Base-by-base conservation (phyloP, 306 rosid species). In the Corylus heterophylla region DNA sequence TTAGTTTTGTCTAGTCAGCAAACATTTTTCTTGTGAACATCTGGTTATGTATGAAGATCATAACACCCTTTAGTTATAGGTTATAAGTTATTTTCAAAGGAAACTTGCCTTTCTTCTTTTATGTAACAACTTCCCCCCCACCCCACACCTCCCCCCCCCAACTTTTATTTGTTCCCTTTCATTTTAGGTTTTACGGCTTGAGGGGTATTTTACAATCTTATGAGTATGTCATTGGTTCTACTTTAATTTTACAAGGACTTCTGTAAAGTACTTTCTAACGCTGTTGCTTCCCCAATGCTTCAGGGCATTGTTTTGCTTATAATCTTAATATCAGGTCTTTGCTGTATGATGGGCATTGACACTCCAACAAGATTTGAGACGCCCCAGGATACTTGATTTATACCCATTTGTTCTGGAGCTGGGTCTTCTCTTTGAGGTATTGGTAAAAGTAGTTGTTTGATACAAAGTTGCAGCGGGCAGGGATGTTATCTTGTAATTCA, bases 321-420 rank as follows among this genome's bases (percentile, higher is more conserved):
- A 83, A 95, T 93, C 84, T 82, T 95, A 83, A 81, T 95, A 83
- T 90, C 96, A 12, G 99, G 99, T 69, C 93, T 93, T 78, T 91
- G 99, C 89, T 95, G 97, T 81, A 95, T 93, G 99, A 93, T 95
- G 99, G 98, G 96, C 75, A 95, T 95, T 45, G 99, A 93, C 85
- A 90, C 98, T 44, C 99, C 99, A 69, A 89, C 99, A 27, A 91
- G 98, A 89, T 95, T 93, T 81, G 98, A 95, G 94, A 31, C 88
- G 5, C 94, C 96, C 22, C 98, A 92, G 78, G 99, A 95, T 74
- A 90, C 87, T 76, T 92, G 87, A 92, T 76, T 63, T 73, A n/a
- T 55, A 69, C 5, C 42, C 42, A 56, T 78, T 59, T 12, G 6
- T 76, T 54, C 78, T 11, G 67, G 76, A 67, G 69, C 79, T 39